Evolutionary conservation across 495 filamentous ascomycete genomes (phyloP), one percentile per base, ranked within the genome.

Genomic region (Penicillium paxilli): DNA sequence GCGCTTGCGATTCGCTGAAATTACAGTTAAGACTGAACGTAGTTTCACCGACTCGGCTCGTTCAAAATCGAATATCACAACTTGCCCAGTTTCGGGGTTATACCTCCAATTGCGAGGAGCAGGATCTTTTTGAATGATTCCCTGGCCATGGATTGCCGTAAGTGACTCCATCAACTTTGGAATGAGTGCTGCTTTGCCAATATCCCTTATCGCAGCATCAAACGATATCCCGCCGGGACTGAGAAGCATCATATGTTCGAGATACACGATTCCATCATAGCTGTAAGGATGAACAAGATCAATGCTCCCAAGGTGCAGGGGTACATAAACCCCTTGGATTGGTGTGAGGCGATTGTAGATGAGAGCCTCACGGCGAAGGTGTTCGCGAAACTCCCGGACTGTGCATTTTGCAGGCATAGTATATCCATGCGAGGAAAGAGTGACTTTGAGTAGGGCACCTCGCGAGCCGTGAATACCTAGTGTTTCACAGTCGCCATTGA

Each of bases 381-480:
- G 47, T 23, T 55, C 35, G 24, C 52, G 42, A 47, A 67, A 65
- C 30, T 61, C 41, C 35, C 17, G 44, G 12, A 46, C 35, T 8
- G 62, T 64, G 49, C 67, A 67, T 59, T 80, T 80, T 25, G 71
- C 77, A 12, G 70, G 68, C 14, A 78, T 49, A 30, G 75, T 57
- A 40, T 57, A 57, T 14, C 54, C 54, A 41, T 52, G 49, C 12
- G 54, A 70, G 35, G 63, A 67, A n/a, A 78, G 57, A 24, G 69
- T 68, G 32, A 79, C 55, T 55, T 75, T 75, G 32, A 76, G 71
- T 23, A 75, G 67, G 22, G 66, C 64, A 8, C 71, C 72, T 19
- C 66, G 44, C 20, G 73, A 51, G 17, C 77, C 70, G 38, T 67
- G 63, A 16, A 67, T 51, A 26, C 44, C 26, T 6, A 57, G 30